Evolutionary conservation across 148 eudicot species (phyloP), one percentile per base, ranked within the genome.

Genomic region (Heliosperma pusillum): DNA sequence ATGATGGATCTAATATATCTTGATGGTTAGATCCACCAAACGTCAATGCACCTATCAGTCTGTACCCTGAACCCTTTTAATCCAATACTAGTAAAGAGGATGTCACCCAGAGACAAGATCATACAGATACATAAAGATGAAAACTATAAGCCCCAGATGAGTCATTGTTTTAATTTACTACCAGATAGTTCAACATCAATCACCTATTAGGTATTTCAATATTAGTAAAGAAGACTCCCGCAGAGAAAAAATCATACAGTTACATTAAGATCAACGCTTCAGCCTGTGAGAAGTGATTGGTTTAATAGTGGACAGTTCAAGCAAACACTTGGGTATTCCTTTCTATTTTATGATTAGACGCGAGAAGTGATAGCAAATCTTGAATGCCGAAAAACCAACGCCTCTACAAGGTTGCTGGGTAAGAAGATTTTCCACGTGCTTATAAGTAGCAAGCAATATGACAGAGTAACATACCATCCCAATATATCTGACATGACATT

Each of bases 21-120:
- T 25, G 66, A 62, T 25, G 16, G 5, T 27, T 62, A 26, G 16
- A 33, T 33, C 36, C 36, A 33, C 36, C 36, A 33, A 33, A 33
- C 36, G 5, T 3, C 36, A 33, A 33, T 33, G 36, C 36, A 33
- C 36, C 36, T 6, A 33, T 36, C 42, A 36, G 40, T 63, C 15
- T 16, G 22, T 30, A 33, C 13, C 22, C 45, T 65, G n/a, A 33
- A 65, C 69, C 47, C 44, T 65, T 2, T 17, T 65, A 36, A 36
- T 16, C 69, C 69, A 65, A 65, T 12, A 30, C 12, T 30, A 27
- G n/a, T 26, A 63, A 21, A 65, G 69, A 65, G 69, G 69, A 9
- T 30, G 42, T 65, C 52, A 10, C 21, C 47, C 3, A 64, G 42
- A 16, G 22, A 65, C 69, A 33, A 65, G 45, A 65, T 65, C 69